phyloP scores from a whole-genome alignment of 2,329 filamentous ascomycete genomes.

The Cercospora sp. region DNA sequence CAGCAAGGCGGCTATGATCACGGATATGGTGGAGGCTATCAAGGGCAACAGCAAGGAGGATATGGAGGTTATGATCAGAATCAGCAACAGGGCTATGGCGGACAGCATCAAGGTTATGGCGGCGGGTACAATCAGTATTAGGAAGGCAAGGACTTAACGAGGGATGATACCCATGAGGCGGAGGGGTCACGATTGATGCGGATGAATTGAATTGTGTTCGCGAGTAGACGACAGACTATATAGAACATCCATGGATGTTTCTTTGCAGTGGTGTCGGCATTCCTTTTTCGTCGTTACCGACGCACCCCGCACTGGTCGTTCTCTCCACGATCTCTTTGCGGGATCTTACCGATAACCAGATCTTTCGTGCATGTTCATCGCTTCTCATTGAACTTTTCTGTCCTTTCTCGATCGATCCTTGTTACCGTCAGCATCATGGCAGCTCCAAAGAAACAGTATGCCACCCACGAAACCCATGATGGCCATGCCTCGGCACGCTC shows the following conservation, averaged over 20 bases:
- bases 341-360: neutral
- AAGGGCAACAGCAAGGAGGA: constrained; percentile 28
- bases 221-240: neutral
- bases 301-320: constrained; percentile 1
- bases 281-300: neutral
- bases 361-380: neutral
- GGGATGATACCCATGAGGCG: neutral
- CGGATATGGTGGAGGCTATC: constrained; percentile 24
- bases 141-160: neutral
- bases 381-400: neutral
- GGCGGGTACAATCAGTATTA: constrained; percentile 27
- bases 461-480: neutral
- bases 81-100: constrained; percentile 17
- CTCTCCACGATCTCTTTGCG: neutral
- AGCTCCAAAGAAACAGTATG: constrained; percentile 18
- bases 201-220: neutral
- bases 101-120: constrained; percentile 12
- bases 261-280: neutral
- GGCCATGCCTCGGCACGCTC: constrained; percentile 13
- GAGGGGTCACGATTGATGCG: neutral
- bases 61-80: constrained; percentile 23
- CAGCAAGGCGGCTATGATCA: constrained; percentile 26
- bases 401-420: neutral
- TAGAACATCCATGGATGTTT: too few species aligned
- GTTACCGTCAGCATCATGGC: neutral